Evolutionary conservation across 805 yeast species (phyloP).

Genomic region (Suhomyces faveliae): DNA sequence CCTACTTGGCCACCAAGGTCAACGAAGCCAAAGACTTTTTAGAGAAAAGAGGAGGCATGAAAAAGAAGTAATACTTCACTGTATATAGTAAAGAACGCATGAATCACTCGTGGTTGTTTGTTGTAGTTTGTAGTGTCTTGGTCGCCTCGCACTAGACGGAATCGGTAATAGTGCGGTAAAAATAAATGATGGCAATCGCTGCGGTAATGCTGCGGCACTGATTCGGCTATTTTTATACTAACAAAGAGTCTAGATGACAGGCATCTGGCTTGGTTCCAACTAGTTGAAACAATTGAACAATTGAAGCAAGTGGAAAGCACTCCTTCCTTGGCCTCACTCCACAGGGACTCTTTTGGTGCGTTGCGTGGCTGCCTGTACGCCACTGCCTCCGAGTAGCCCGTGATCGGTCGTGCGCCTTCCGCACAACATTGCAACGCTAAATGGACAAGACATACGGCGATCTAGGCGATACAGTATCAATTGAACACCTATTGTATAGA

Average conservation of each 20-base stretch:
- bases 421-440: background rate
- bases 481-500: too few species aligned
- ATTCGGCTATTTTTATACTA: too few species aligned
- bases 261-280: too few species aligned
- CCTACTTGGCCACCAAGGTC: constrained; percentile 84
- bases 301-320: too few species aligned
- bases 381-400: background rate
- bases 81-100: background rate
- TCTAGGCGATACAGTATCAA: background rate
- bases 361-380: background rate
- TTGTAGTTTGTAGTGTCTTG: background rate
- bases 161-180: too few species aligned
- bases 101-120: background rate
- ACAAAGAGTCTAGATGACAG: too few species aligned
- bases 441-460: too few species aligned
- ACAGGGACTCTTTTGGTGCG: too few species aligned
- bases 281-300: too few species aligned
- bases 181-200: too few species aligned
- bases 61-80: constrained; percentile 26
- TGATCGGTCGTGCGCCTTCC: constrained; percentile 1
- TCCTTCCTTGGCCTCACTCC: too few species aligned
- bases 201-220: too few species aligned
- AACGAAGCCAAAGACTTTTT: constrained; percentile 87
- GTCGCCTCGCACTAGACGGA: background rate
- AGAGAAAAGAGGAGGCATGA: constrained; percentile 63